Base-by-base conservation (phyloP, 2,329 filamentous ascomycete species). In the Lasiodiplodia sp. region DNA sequence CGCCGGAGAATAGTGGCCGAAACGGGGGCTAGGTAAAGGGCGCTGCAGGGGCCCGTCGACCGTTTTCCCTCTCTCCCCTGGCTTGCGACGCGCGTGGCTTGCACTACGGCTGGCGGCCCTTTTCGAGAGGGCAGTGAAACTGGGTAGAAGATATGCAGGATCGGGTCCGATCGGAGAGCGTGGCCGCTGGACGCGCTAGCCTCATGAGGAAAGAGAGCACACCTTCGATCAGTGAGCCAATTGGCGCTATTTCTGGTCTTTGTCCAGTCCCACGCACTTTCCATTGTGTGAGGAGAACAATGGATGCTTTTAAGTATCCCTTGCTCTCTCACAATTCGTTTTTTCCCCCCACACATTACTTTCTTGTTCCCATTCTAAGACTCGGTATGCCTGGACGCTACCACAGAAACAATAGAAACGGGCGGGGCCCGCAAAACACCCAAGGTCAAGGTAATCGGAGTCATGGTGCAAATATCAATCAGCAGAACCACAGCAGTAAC, bases 371-470 rank as follows among this genome's bases (percentile, higher is more conserved):
- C 14, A 4, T 47, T 28, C 12, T 4, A 58, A 3, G 6, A 21
- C 23, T 47, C 56, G 38, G 21, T 31, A 60, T 60, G 56, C n/a
- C 56, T 44, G 34, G 56, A 16, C 56, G 37, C 56, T 47, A 38
- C 23, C 56, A 8, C 12, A 47, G 44, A 18, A 16, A 31, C 14
- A 31, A 28, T 37, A 8, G 51, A 18, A 53, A 40, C 11, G 37
- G 56, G 56, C 56, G 28, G 56, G 37, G 21, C 56, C 38, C 56
- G 16, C 38, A 6, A 3, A 31, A 47, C 16, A 16, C 23, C 14
- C 56, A 60, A 18, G 55, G 34, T 18, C 55, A 58, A 25, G 37
- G 37, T 40, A 23, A n/a, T 11, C 2, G n/a, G 23, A 18, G 38
- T 23, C 23, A 23, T 2, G 23, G 23, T 23, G 23, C 23, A 23